Base-by-base conservation (phyloP, 192 early-diverging fungal genomes). In the Rhizoclosmatium sp. region DNA sequence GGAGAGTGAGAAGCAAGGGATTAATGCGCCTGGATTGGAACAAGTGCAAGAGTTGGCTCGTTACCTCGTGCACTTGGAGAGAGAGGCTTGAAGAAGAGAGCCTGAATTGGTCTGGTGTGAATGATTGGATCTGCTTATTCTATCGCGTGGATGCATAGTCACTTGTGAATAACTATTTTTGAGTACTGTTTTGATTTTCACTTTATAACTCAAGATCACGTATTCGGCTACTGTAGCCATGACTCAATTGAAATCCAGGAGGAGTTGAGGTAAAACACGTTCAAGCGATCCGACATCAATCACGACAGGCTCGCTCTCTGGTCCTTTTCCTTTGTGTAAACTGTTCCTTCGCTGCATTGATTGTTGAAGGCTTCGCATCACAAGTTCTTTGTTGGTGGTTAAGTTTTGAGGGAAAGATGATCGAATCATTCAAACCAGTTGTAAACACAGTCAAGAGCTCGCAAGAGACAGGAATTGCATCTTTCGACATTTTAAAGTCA, bases 401-500 rank as follows among this genome's bases (percentile, higher is more conserved):
- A 62, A 54, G 9, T 54, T 54, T 54, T 54, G 9, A 54, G 0
- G 5, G 9, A 54, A 12, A 54, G 51, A 16, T 1, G 16, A 16
- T 1, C 23, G 39, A 68, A 3, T 1, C 14, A 12, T 5, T 21
- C 23, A 69, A 14, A 75, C 72, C 72, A 21, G 60, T 75, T 19
- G 72, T 75, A 47, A 75, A 75, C 9, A 64, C 72, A 46, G 56
- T 59, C 31, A 75, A 56, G 7, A 75, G 56, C 59, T 75, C 72
- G 21, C 72, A 75, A 5, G 72, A 62, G 4, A 75, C 56, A 16
- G 47, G n/a, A 46, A 75, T 59, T 0, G 72, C 58, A 4, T 75
- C 72, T 44, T 75, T 75, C 12, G 16, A 60, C 31, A 75, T n/a
- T 75, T 75, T 75, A 19, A 75, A 75, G 45, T 75, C 72, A 0